These are phyloP conservation scores for Scenedesmus sp. DNA, from an alignment of 163 green algal genomes.

Conservation along the genomic window DNA sequence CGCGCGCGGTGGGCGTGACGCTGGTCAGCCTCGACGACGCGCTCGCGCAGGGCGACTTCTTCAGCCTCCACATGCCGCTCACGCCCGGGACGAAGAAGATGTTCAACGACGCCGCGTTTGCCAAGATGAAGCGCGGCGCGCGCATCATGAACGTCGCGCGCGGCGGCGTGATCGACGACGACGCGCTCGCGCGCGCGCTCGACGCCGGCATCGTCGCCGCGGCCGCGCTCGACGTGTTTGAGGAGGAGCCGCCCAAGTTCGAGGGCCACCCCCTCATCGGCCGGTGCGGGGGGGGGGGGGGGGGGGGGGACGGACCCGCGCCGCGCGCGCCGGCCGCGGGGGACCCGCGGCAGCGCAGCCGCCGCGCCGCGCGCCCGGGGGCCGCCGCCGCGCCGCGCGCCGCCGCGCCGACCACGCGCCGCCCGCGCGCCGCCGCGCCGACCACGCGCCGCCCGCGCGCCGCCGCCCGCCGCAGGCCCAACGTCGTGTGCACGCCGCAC, in stretches of 20 bases:
- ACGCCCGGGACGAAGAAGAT: conserved; percentile 91
- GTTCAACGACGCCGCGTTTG: conserved; percentile 90
- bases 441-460: too few relatives aligned
- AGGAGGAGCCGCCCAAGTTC: conserved; percentile 80
- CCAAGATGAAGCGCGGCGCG: conserved; percentile 89
- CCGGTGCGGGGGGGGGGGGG: conserved; percentile 27
- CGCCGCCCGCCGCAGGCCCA: conserved; percentile 59
- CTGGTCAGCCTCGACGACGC: conserved; percentile 88
- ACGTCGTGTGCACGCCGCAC: conserved; percentile 96
- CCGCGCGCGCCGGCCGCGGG: too few relatives aligned
- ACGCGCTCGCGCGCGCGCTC: conserved; percentile 81
- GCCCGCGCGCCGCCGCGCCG: too few relatives aligned
- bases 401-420: too few relatives aligned
- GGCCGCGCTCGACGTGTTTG: conserved; percentile 95
- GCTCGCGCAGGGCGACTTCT: conserved; percentile 88
- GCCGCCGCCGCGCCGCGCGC: too few relatives aligned
- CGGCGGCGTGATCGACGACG: conserved; percentile 95
- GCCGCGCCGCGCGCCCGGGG: too few relatives aligned
- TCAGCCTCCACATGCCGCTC: conserved; percentile 98
- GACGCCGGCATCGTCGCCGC: conserved; percentile 72
- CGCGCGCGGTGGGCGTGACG: conserved; percentile 67
- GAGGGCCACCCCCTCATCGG: conserved; percentile 50
- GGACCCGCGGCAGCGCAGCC: too few relatives aligned
- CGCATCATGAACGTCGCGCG: conserved; percentile 95
- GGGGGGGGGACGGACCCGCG: too few relatives aligned